Conservation (phyloP, 2,329 filamentous ascomycete species). For the Dichotomopilus funicola region DNA sequence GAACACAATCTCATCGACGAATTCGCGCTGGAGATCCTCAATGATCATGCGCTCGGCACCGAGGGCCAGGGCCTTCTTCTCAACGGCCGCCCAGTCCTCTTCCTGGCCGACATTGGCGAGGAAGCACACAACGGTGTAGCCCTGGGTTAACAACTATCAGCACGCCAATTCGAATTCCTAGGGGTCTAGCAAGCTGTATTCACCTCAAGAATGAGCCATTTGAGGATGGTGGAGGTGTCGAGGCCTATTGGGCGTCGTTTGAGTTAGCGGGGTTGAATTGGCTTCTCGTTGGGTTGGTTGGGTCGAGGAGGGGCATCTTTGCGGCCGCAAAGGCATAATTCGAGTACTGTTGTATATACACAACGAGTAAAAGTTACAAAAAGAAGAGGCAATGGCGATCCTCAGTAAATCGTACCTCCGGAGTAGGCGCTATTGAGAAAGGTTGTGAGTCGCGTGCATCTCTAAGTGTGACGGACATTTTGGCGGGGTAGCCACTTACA, state of each 20-base stretch:
- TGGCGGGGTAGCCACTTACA: conserved; percentile 23
- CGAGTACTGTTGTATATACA: not conserved
- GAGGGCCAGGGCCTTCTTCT: conserved; percentile 55
- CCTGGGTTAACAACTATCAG: conserved; percentile 27
- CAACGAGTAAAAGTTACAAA: not conserved
- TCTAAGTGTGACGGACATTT: not conserved
- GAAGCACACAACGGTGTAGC: conserved; percentile 54
- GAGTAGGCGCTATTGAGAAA: conserved; percentile 23
- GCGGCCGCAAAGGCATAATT: too few relatives aligned
- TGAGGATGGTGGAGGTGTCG: conserved; percentile 38
- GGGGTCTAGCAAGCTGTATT: not conserved
- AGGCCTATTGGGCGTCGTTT: conserved; percentile 27
- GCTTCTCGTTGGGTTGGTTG: not conserved
- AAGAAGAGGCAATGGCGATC: not conserved
- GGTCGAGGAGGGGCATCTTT: not conserved
- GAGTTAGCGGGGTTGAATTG: conserved; percentile 5
- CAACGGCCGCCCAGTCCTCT: conserved; percentile 67
- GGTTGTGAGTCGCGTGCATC: conserved; percentile 2
- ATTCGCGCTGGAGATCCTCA: conserved; percentile 63
- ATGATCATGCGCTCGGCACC: conserved; percentile 60
- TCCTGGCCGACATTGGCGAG: conserved; percentile 69
- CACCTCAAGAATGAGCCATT: conserved; percentile 33
- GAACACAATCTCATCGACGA: conserved; percentile 76
- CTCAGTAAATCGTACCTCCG: conserved; percentile 20
- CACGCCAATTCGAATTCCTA: not conserved